Conservation (phyloP, 2,329 filamentous ascomycete species). For the Penicillium freii region DNA sequence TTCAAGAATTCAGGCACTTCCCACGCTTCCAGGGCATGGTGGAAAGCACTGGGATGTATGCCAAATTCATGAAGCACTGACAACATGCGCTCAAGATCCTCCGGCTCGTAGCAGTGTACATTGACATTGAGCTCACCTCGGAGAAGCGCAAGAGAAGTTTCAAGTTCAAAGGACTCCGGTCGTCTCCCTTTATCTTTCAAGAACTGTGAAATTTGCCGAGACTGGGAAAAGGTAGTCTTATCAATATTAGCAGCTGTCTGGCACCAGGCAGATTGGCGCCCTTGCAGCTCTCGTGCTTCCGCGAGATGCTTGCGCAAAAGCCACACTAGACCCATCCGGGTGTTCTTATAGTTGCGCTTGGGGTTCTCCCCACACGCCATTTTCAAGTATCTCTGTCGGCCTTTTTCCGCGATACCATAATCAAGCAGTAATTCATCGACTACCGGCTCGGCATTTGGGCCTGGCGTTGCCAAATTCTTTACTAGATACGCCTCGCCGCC, state of each 20-base stretch:
- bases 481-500: background rate
- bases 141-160: background rate
- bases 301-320: background rate
- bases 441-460: background rate
- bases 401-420: background rate
- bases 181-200: background rate
- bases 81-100: background rate
- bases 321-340: background rate
- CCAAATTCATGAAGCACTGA: background rate
- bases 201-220: background rate
- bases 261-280: background rate
- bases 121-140: background rate
- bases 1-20: background rate
- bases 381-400: background rate
- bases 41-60: background rate
- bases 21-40: background rate
- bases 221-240: background rate
- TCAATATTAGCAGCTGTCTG: background rate
- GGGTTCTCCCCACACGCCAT: background rate
- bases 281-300: background rate
- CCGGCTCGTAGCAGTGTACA: background rate
- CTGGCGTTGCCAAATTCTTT: background rate
- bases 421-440: background rate
- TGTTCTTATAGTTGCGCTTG: background rate
- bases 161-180: background rate